Evolutionary conservation across 2,329 filamentous ascomycete genomes (phyloP).

Genomic region (Gaeumannomyces sp.): DNA sequence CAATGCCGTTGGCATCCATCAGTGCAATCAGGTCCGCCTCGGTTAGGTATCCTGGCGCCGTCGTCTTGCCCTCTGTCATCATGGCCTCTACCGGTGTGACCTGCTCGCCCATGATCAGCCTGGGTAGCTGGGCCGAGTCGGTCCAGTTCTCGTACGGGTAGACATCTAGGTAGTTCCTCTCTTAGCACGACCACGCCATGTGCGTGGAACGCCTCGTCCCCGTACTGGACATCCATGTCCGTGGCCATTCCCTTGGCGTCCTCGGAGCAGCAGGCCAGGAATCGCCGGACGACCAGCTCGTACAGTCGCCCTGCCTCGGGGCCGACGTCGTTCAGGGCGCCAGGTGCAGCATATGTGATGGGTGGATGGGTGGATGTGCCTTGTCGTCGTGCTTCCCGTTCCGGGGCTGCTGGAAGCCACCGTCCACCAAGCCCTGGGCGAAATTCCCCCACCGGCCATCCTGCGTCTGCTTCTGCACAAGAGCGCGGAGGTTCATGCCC

Average conservation of each 20-base stretch:
- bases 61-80: conserved; percentile 87
- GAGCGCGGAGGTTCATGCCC: conserved; percentile 72
- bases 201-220: conserved; percentile 73
- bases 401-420: conserved; percentile 74
- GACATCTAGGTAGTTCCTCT: conserved; percentile 90
- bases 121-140: conserved; percentile 74
- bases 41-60: conserved; percentile 77
- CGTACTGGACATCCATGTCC: conserved; percentile 78
- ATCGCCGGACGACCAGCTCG: conserved; percentile 86
- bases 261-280: conserved; percentile 91
- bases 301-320: conserved; percentile 73
- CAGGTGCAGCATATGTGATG: conserved; percentile 70
- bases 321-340: conserved; percentile 41
- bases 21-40: conserved; percentile 92
- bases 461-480: conserved; percentile 78
- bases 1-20: conserved; percentile 98
- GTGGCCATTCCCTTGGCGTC: conserved; percentile 84
- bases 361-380: conserved; percentile 95
- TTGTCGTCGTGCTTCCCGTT: conserved; percentile 88
- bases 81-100: conserved; percentile 86
- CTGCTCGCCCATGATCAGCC: conserved; percentile 69
- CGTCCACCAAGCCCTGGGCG: conserved; percentile 67
- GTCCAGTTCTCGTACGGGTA: conserved; percentile 97
- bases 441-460: conserved; percentile 74
- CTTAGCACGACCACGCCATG: conserved; percentile 78